phyloP scores from a whole-genome alignment of 495 filamentous ascomycete species.

The Podospora bellae-mahoneyi region DNA sequence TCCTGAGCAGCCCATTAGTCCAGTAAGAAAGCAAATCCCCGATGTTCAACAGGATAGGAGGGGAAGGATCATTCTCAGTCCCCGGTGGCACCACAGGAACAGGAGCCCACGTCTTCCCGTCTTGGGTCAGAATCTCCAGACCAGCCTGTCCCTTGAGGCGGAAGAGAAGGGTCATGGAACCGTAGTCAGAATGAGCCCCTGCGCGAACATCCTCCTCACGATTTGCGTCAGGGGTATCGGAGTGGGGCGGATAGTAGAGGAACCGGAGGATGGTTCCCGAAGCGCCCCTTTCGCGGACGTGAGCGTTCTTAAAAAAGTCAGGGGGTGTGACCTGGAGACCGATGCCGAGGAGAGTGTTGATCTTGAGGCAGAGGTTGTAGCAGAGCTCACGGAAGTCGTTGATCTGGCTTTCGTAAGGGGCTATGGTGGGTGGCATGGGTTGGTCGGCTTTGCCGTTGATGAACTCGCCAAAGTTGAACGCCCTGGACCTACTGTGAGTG shows the following conservation, averaged over 20 bases:
- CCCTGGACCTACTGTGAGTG: conserved; percentile 48
- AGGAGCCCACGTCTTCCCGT: conserved; percentile 52
- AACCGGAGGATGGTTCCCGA: conserved; percentile 78
- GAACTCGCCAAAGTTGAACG: conserved; percentile 89
- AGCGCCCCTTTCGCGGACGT: conserved; percentile 55
- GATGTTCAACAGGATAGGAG: conserved; percentile 88
- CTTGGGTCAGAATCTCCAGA: conserved; percentile 71
- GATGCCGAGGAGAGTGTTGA: conserved; percentile 71
- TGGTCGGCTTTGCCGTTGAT: conserved; percentile 69
- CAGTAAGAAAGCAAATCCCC: conserved; percentile 88
- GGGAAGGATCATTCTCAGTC: conserved; percentile 52
- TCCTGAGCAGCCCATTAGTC: conserved; percentile 80
- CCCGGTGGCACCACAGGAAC: conserved; percentile 59
- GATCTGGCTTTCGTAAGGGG: conserved; percentile 57
- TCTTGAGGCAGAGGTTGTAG: conserved; percentile 65
- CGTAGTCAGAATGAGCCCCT: conserved; percentile 89
- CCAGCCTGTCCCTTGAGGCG: conserved; percentile 79
- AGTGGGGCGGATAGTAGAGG: conserved; percentile 70
- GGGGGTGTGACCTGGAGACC: conserved; percentile 50
- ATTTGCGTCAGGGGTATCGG: conserved; percentile 60
- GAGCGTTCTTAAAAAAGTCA: conserved; percentile 72
- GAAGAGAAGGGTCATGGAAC: conserved; percentile 82
- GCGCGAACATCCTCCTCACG: conserved; percentile 69
- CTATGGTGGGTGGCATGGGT: conserved; percentile 67
- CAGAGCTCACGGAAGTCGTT: conserved; percentile 64